A percentile compares a stretch with the other conserved stretches of the same genome.
Evolutionary conservation across 1,139 yeast genomes (phyloP).

Genomic region (Lodderomyces beijingensis): DNA sequence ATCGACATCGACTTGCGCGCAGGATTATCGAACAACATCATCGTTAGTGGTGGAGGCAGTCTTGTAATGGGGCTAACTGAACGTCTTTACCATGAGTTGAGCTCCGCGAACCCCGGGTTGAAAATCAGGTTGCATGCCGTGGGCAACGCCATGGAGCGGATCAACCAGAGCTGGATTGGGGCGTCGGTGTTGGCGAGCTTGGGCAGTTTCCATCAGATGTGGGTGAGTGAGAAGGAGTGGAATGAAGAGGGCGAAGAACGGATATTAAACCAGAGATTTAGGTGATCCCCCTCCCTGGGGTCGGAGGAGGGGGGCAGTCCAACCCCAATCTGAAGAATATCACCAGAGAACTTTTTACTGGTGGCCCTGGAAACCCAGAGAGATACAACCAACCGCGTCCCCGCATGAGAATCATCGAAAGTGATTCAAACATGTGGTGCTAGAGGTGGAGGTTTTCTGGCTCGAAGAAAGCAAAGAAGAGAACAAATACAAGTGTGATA

Average conservation of each 20-base stretch:
- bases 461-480: too few species aligned
- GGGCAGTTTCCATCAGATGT: slow-evolving; percentile 94
- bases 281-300: too few species aligned
- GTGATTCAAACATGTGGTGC: too few species aligned
- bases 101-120: slow-evolving; percentile 78
- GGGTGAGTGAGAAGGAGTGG: slow-evolving; percentile 91
- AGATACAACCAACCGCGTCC: too few species aligned
- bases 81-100: slow-evolving; percentile 70
- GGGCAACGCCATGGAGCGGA: slow-evolving; percentile 80
- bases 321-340: too few species aligned
- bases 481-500: too few species aligned
- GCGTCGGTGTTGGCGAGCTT: slow-evolving; percentile 88
- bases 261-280: slow-evolving; percentile 67
- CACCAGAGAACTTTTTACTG: too few species aligned
- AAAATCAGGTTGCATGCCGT: slow-evolving; percentile 85
- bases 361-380: too few species aligned
- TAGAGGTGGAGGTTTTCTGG: too few species aligned
- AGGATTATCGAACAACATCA: slow-evolving; percentile 85
- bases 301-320: too few species aligned
- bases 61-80: slow-evolving; percentile 86
- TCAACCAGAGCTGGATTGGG: slow-evolving; percentile 91
- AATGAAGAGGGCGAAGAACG: slow-evolving; percentile 89
- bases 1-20: slow-evolving; percentile 90
- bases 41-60: slow-evolving; percentile 86
- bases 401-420: too few species aligned